These are phyloP conservation scores for Eurotiales sp. DNA, from an alignment of 2,329 filamentous ascomycete species.

Conservation along the genomic window DNA sequence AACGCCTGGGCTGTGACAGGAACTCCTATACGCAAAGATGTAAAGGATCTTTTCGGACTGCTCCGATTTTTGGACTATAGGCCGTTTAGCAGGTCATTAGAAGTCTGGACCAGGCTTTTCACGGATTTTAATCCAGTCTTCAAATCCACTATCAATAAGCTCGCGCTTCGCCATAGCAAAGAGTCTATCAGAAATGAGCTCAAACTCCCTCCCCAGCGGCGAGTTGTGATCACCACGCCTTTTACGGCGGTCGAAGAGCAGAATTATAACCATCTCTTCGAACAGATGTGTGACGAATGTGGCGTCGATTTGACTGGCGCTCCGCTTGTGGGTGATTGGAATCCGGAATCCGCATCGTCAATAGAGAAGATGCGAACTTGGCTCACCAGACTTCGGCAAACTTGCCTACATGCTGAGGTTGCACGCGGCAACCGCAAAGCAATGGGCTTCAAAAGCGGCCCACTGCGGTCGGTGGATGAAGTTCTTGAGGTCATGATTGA, in stretches of 20 bases:
- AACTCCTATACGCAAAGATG: conserved; percentile 78
- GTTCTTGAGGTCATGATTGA: conserved; percentile 91
- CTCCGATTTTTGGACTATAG: conserved; percentile 76
- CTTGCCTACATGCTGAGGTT: conserved; percentile 80
- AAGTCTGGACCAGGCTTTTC: conserved; percentile 67
- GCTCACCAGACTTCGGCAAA: conserved; percentile 74
- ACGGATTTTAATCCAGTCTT: conserved; percentile 62
- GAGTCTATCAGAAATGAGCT: conserved; percentile 74
- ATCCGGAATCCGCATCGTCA: conserved; percentile 54
- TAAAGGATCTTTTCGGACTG: conserved; percentile 75
- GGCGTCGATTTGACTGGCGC: conserved; percentile 62
- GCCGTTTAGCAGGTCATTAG: conserved; percentile 64
- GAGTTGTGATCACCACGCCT: conserved; percentile 82
- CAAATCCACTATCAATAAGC: conserved; percentile 62
- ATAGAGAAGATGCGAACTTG: conserved; percentile 74
- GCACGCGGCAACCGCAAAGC: conserved; percentile 63
- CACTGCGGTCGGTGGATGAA: conserved; percentile 76
- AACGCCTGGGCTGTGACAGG: conserved; percentile 93
- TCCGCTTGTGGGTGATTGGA: conserved; percentile 61
- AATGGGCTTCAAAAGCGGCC: conserved; percentile 60
- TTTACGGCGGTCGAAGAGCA: conserved; percentile 90
- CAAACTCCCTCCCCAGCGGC: conserved; percentile 73
- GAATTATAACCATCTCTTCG: conserved; percentile 73
- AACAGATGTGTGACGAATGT: conserved; percentile 68
- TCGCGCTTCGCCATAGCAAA: conserved; percentile 85